Evolutionary conservation across 2,329 filamentous ascomycete species (phyloP).

Genomic region (Cladobotryum mycophilum): DNA sequence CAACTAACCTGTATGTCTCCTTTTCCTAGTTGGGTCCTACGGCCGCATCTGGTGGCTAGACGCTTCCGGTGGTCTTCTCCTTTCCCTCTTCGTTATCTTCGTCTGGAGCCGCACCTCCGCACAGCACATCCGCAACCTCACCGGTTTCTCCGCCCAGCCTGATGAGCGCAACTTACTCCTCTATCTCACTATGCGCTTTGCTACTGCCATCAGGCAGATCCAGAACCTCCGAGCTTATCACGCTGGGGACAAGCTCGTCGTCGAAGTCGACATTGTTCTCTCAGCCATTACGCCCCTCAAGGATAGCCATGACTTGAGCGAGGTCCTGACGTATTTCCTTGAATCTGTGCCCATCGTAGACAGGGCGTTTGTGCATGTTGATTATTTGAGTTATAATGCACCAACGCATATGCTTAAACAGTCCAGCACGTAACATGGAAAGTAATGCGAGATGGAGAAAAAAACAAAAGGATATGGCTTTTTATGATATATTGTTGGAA

Average conservation of each 20-base stretch:
- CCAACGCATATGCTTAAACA: slow-evolving; percentile 50
- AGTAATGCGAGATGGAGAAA: background rate
- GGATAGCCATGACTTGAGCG: slow-evolving; percentile 73
- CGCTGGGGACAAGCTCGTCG: slow-evolving; percentile 76
- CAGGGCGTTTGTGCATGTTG: slow-evolving; percentile 62
- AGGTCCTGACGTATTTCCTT: slow-evolving; percentile 75
- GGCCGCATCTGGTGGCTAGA: slow-evolving; percentile 79
- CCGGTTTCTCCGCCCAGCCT: slow-evolving; percentile 69
- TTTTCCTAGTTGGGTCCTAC: slow-evolving; percentile 58
- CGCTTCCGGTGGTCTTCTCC: slow-evolving; percentile 66
- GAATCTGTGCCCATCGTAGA: slow-evolving; percentile 78
- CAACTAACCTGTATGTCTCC: no score
- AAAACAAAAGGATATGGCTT: background rate
- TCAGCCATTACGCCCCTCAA: slow-evolving; percentile 68
- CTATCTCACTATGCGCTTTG: slow-evolving; percentile 91
- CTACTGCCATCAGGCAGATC: slow-evolving; percentile 78
- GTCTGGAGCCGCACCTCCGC: slow-evolving; percentile 71
- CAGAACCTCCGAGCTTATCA: slow-evolving; percentile 83
- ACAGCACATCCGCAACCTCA: slow-evolving; percentile 74
- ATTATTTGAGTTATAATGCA: slow-evolving; percentile 57
- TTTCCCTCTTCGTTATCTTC: slow-evolving; percentile 73
- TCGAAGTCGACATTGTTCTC: slow-evolving; percentile 75
- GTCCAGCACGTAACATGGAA: slow-evolving; percentile 12
- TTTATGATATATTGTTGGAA: no score
- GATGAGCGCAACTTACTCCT: slow-evolving; percentile 80